Base-by-base conservation (phyloP, 305 asterid species). In the Solanum aculeatissimum region DNA sequence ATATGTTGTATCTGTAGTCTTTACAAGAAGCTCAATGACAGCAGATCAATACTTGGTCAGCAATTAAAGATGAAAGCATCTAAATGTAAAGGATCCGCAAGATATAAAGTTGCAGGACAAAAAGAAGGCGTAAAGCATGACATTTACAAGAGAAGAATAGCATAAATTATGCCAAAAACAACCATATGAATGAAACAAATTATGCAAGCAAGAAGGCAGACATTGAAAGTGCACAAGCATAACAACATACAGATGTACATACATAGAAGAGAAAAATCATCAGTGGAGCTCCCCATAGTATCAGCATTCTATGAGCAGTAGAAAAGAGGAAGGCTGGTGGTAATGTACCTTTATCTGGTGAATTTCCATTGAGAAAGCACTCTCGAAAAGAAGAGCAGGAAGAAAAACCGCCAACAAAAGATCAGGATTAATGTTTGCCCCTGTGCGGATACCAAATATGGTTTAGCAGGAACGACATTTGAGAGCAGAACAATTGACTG, bases 301-400 rank as follows among this genome's bases (percentile, higher is more conserved):
- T 74, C 9, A 16, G 6, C 60, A 47, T 74, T 74, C 60, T 4
- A 18, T 7, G 4, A 77, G 47, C 45, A 77, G 12, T 77, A 51
- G 65, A 51, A 75, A 53, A 75, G 70, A 45, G 58, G 25, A 70
- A 19, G 58, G 55, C 32, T 9, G 35, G 54, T 25, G 81, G 62
- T 75, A 57, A 85, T 86, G 89, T 65, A 95, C 99, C 99, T 97
- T 97, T 87, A 97, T 97, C 91, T 94, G 98, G 92, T 95, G 99
- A 83, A 94, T 92, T 92, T 95, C 99, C 98, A 97, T 93, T 43
- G 91, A 91, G 89, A 97, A 97, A 38, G 99, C 90, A 88, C 99
- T 94, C 94, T 97, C 98, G 62, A 97, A 97, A 85, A 97, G 99
- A 85, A 95, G 98, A 18, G 99, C 98, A 42, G 99, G 99, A 87